Evolutionary conservation across 139 green algal genomes (phyloP).

Genomic region (Chlamydomonas sphaeroides): DNA sequence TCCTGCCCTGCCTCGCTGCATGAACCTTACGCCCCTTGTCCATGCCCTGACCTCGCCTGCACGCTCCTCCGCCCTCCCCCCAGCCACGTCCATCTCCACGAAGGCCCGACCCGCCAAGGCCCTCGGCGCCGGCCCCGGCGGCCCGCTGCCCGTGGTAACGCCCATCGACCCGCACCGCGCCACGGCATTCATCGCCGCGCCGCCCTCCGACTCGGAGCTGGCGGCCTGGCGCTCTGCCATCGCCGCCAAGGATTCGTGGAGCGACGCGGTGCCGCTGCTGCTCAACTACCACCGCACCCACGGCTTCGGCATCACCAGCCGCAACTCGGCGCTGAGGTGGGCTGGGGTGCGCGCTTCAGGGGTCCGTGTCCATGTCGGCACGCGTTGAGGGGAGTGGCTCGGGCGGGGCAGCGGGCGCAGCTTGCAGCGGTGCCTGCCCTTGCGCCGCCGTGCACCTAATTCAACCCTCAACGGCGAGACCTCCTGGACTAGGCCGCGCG

Average conservation of each 20-base stretch:
- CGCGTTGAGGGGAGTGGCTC: too few species aligned
- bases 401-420: too few species aligned
- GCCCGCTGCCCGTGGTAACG: not conserved
- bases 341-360: too few species aligned
- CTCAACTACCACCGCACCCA: constrained; percentile 59
- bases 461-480: too few species aligned
- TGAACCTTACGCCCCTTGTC: too few species aligned
- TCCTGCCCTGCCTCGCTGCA: too few species aligned
- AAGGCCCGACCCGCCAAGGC: constrained; percentile 18
- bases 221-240: constrained; percentile 52
- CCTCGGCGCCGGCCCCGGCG: not conserved
- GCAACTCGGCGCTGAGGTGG: constrained; percentile 60
- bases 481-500: too few species aligned
- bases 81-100: constrained; percentile 40
- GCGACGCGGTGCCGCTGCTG: constrained; percentile 53
- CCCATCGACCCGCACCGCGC: constrained; percentile 22
- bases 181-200: constrained; percentile 18
- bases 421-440: too few species aligned
- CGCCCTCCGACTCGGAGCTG: constrained; percentile 42
- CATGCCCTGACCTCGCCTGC: not conserved
- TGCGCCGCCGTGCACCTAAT: too few species aligned
- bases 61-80: not conserved
- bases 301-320: constrained; percentile 68
- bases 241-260: not conserved
- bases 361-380: too few species aligned